A percentile compares a stretch with the other conserved stretches of the same genome.
Conservation (phyloP, 805 yeast genomes). For the Trichomonascus vanleenenianus region DNA sequence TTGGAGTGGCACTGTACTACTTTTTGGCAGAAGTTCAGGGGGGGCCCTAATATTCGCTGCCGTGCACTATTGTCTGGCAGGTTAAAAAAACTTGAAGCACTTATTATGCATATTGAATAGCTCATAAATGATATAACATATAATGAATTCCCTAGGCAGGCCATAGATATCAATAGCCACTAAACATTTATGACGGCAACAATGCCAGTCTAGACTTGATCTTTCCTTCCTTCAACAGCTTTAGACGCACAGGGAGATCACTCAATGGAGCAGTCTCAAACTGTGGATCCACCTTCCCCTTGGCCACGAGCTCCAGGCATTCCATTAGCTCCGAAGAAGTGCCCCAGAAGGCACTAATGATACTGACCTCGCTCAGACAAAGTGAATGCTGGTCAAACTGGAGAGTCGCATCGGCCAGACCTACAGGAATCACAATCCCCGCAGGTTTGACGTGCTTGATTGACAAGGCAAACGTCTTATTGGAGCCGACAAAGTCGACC, state of each 20-base stretch:
- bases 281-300: conserved; percentile 35
- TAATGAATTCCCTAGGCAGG: no score
- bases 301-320: conserved; percentile 35
- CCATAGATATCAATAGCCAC: no score
- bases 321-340: conserved; percentile 37
- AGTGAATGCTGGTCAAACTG: conserved; percentile 30
- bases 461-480: conserved; percentile 21
- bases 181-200: no score
- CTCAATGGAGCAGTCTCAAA: conserved; percentile 27
- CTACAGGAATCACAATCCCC: conserved; percentile 38
- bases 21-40: no score
- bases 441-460: conserved; percentile 28
- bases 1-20: no score
- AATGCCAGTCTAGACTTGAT: conserved; percentile 36
- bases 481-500: conserved; percentile 21
- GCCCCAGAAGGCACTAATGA: conserved; percentile 39
- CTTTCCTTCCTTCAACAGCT: conserved; percentile 33
- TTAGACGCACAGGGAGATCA: conserved; percentile 32
- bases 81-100: no score
- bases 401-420: conserved; percentile 34
- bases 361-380: conserved; percentile 36
- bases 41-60: no score
- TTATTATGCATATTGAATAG: no score
- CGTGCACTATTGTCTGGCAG: no score
- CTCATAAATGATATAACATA: no score